Conservation (phyloP, 2,329 filamentous ascomycete genomes). For the Pseudogymnoascus destructans region DNA sequence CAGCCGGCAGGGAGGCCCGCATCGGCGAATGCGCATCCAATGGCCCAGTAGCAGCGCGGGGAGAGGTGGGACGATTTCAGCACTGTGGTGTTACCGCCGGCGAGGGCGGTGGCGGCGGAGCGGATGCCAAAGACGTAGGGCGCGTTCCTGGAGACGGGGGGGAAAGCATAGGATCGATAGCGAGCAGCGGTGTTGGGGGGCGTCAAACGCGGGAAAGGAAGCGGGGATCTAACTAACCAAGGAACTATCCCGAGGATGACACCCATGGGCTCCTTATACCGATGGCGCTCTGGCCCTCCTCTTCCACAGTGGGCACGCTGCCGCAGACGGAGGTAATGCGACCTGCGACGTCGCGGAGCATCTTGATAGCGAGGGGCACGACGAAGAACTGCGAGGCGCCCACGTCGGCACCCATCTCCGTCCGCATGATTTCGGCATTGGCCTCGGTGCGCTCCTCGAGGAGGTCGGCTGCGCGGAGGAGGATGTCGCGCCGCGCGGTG, state of each 20-base stretch:
- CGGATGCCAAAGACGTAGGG: conserved; percentile 32
- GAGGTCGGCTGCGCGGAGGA: conserved; percentile 41
- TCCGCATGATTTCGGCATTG: conserved; percentile 35
- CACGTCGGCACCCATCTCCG: conserved; percentile 37
- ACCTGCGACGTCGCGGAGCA: conserved; percentile 16
- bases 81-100: conserved; percentile 60
- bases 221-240: conserved; percentile 38
- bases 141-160: conserved; percentile 27
- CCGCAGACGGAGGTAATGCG: conserved; percentile 9
- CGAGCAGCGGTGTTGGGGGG: conserved; percentile 31
- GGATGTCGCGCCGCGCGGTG: conserved; percentile 37
- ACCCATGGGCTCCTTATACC: conserved; percentile 39
- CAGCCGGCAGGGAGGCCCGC: conserved; percentile 56
- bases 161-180: conserved; percentile 37
- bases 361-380: conserved; percentile 24
- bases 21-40: conserved; percentile 51
- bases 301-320: conserved; percentile 5
- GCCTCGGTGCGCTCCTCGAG: conserved; percentile 39
- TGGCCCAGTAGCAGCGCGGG: conserved; percentile 41
- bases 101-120: conserved; percentile 39
- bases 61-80: conserved; percentile 57
- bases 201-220: background rate
- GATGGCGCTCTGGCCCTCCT: conserved; percentile 5
- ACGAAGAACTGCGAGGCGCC: conserved; percentile 28
- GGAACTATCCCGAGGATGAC: conserved; percentile 49